Evolutionary conservation across 306 rosid genomes (phyloP).

Genomic region (Potentilla sterilis): DNA sequence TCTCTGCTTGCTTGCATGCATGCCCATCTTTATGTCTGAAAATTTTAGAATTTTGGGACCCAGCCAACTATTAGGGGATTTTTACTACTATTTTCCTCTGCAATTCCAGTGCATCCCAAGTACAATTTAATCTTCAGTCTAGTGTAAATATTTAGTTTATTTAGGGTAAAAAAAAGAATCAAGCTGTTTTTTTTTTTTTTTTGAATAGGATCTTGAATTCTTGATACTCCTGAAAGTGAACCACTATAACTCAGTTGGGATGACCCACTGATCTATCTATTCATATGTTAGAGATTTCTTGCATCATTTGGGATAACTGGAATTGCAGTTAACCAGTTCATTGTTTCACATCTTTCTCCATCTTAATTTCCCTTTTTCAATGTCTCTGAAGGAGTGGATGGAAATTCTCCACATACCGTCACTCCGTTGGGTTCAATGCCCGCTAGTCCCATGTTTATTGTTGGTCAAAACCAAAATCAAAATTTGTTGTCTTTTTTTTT

Average conservation of each 20-base stretch:
- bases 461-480: too few species aligned
- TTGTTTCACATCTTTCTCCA: not conserved
- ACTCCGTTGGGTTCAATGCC: too few species aligned
- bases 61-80: too few species aligned
- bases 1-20: conserved; percentile 2
- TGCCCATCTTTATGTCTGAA: not conserved
- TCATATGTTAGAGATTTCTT: not conserved
- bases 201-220: too few species aligned
- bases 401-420: too few species aligned
- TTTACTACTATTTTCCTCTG: not conserved
- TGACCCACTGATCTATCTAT: not conserved
- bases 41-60: not conserved
- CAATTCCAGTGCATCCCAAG: not conserved
- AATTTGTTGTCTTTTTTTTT: too few species aligned
- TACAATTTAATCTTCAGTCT: not conserved
- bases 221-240: not conserved
- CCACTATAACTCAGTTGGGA: not conserved
- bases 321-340: not conserved
- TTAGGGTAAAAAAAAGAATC: not conserved
- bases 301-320: not conserved
- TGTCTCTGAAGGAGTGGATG: too few species aligned
- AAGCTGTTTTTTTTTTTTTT: too few species aligned
- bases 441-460: too few species aligned
- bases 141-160: not conserved
- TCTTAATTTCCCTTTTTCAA: too few species aligned